These are phyloP conservation scores for Amanita fuliginea DNA, from an alignment of 768 basidiomycete genomes.

Conservation along the genomic window DNA sequence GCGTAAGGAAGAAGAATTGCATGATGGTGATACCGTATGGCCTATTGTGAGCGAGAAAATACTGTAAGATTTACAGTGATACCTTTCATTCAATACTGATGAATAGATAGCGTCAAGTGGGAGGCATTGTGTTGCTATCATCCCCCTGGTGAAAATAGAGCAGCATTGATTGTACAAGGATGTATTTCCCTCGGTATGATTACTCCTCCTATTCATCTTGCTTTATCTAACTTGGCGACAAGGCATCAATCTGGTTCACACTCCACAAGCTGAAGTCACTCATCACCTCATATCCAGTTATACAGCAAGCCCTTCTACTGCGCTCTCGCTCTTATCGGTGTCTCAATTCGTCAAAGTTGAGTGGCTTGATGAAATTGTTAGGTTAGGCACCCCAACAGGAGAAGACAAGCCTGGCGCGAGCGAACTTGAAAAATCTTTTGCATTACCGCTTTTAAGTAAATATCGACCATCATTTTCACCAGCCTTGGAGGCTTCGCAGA, in stretches of 20 bases:
- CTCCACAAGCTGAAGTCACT: slow-evolving; percentile 35
- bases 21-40: slow-evolving; percentile 25
- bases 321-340: slow-evolving; percentile 47
- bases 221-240: not conserved
- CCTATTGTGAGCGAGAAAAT: slow-evolving; percentile 1
- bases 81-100: not conserved
- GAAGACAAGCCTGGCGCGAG: slow-evolving; percentile 19
- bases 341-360: slow-evolving; percentile 52
- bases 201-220: not conserved
- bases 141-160: slow-evolving; percentile 22
- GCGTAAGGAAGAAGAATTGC: slow-evolving; percentile 27
- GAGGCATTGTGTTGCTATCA: slow-evolving; percentile 37
- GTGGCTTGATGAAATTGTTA: slow-evolving; percentile 56
- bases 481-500: slow-evolving; percentile 33
- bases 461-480: slow-evolving; percentile 50
- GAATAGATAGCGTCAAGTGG: slow-evolving; percentile 36
- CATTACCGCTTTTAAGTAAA: slow-evolving; percentile 39
- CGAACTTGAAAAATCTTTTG: slow-evolving; percentile 40
- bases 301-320: slow-evolving; percentile 35
- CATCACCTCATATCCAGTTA: slow-evolving; percentile 53
- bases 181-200: slow-evolving; percentile 46
- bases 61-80: not conserved
- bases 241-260: slow-evolving; percentile 50
- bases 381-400: slow-evolving; percentile 29
- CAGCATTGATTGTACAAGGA: slow-evolving; percentile 24